Percentiles rank a stretch among this genome's conserved stretches.
Evolutionary conservation across 345 rosid genomes (phyloP).

Genomic region (Isatis tinctoria): DNA sequence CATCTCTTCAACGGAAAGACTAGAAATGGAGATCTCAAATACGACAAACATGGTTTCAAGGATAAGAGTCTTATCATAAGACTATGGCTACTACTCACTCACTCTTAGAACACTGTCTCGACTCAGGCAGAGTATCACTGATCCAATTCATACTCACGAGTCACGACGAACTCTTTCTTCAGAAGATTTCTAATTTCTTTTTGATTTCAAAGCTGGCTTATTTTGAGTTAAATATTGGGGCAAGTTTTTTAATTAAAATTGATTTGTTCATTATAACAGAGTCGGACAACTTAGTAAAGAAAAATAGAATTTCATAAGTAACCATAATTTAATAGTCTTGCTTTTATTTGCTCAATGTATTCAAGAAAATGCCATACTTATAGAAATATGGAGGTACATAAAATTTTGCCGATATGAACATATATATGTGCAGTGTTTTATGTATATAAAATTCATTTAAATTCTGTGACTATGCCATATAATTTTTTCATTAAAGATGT

Average conservation of each 20-base stretch:
- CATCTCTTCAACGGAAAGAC: background rate
- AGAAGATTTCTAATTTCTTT: background rate
- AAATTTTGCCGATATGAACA: background rate
- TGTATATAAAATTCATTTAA: background rate
- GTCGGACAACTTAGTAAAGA: too few relatives aligned
- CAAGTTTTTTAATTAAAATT: background rate
- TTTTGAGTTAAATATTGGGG: background rate
- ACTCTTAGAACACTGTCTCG: background rate
- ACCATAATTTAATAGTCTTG: background rate
- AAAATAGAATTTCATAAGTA: background rate
- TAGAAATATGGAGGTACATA: background rate
- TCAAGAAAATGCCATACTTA: background rate
- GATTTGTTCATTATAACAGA: background rate
- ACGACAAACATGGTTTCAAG: background rate
- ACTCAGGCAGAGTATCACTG: background rate
- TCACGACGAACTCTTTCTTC: background rate
- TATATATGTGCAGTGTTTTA: background rate
- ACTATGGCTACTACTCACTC: background rate
- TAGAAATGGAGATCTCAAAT: background rate
- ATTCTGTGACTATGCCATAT: background rate
- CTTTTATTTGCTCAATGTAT: background rate
- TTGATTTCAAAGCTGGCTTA: background rate
- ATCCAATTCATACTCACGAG: background rate
- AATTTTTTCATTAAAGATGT: background rate
- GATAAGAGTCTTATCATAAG: too few relatives aligned